Conservation (phyloP, 2,329 filamentous ascomycete species). For the Penicillium sp. region DNA sequence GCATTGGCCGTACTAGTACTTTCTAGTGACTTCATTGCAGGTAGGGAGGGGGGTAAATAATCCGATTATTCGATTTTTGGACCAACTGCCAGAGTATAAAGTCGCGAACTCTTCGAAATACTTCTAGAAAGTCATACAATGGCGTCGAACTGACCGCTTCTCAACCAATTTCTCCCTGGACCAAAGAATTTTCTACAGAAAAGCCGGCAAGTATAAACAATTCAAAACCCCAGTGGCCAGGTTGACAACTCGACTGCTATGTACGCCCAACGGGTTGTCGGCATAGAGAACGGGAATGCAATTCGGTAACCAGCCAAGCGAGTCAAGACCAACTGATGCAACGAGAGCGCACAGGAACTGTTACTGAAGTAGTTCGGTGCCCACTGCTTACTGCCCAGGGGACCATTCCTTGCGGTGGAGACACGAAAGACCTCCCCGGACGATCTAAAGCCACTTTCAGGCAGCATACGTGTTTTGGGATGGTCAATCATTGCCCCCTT, state of each 20-base stretch:
- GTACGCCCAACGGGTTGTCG: constrained; percentile 20
- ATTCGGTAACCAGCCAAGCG: constrained; percentile 9
- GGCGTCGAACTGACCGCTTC: constrained; percentile 21
- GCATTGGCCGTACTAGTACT: background rate
- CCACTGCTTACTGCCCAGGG: background rate
- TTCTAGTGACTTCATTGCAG: background rate
- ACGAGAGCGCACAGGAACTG: background rate
- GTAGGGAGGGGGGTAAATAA: background rate
- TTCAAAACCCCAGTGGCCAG: constrained; percentile 4
- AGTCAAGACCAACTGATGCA: background rate
- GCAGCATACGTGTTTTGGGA: constrained; percentile 11
- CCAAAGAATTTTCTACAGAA: constrained; percentile 5
- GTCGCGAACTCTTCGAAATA: background rate
- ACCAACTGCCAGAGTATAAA: background rate
- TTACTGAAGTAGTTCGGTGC: background rate
- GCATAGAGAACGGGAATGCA: constrained; percentile 13
- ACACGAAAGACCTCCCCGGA: constrained; percentile 14
- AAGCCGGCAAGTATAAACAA: background rate
- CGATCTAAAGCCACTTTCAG: constrained; percentile 12
- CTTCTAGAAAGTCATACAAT: constrained; percentile 11
- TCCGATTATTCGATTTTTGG: background rate
- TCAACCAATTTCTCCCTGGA: constrained; percentile 20
- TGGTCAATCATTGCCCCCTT: constrained; percentile 22
- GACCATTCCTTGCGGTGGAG: constrained; percentile 24
- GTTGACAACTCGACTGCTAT: constrained; percentile 17